Evolutionary conservation across 2,329 filamentous ascomycete genomes (phyloP), one percentile per base, ranked within the genome.

Genomic region (Exophiala viscosa): DNA sequence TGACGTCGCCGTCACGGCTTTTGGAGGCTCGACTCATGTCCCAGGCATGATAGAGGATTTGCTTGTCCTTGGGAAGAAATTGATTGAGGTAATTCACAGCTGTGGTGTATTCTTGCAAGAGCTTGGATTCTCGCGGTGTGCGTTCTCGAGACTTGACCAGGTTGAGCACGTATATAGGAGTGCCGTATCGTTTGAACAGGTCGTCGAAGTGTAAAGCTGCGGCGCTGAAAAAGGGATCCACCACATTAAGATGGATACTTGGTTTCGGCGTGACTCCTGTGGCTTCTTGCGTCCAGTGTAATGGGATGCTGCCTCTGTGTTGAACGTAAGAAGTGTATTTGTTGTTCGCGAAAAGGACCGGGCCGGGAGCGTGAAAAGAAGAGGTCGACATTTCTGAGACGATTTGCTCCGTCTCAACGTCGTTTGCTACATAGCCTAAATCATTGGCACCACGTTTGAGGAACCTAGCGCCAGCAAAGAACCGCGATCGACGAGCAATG

Each of bases 11-110:
- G 52, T 93, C 91, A 33, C 88, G 85, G 62, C 86, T 85, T 71
- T 99, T 99, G 14, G 92, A 90, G 4, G 93, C 92, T 53, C 93
- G 82, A 57, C 91, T 96, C 93, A 99, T 99, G 67, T 99, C 93
- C 84, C 93, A 99, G 2, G 92, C 90, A 63, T 93, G 90, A 69
- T 99, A 92, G 8, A 92, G 83, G 46, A 99, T 95, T 66, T 89
- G 90, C 65, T 91, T 89, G 50, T 85, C 85, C 2, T 78, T 72
- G 0, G 93, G 92, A 2, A 99, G 76, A 53, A 95, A 96, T 66
- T 97, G 92, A 61, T 97, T 99, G 43, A 99, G 83, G 63, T 99
- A 99, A 38, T 85, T 81, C 58, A 97, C 86, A 4, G 90, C 90
- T 60, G 87, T 82, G 3, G 90, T 90, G 66, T 90, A 97, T 67